phyloP scores from a whole-genome alignment of 768 basidiomycete genomes.

The Hydnomerulius pinastri region DNA sequence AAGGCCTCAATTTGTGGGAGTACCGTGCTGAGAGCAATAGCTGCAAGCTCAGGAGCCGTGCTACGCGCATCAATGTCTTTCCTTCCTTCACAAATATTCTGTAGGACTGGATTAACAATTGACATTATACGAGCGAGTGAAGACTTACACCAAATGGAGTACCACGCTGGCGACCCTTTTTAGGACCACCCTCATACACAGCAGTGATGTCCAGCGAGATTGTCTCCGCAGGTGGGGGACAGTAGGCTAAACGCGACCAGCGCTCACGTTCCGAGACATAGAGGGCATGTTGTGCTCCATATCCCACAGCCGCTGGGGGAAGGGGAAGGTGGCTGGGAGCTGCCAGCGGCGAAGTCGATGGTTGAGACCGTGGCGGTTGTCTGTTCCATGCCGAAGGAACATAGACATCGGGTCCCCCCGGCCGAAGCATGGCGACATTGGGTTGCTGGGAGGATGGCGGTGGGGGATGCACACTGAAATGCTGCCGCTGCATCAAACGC shows the following conservation, averaged over 20 bases:
- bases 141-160: conserved; percentile 6
- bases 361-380: not conserved
- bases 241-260: not conserved
- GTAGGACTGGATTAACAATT: not conserved
- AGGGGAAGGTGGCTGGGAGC: not conserved
- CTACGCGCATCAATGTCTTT: conserved; percentile 6
- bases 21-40: not conserved
- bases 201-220: conserved; percentile 5
- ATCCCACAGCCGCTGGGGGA: not conserved
- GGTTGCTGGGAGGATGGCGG: not conserved
- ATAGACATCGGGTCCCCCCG: not conserved
- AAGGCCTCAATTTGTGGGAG: not conserved
- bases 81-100: conserved; percentile 11
- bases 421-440: not conserved
- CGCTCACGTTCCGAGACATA: not conserved
- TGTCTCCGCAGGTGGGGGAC: not conserved
- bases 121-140: not conserved
- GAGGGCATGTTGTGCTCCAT: not conserved
- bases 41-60: not conserved
- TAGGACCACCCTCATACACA: not conserved
- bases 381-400: not conserved
- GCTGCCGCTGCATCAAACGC: not conserved
- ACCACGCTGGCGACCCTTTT: not conserved
- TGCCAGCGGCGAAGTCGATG: not conserved
- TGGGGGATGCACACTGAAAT: not conserved